Base-by-base conservation (phyloP, 164 flowering plant genomes). In the Kalanchoe fedtschenkoi region DNA sequence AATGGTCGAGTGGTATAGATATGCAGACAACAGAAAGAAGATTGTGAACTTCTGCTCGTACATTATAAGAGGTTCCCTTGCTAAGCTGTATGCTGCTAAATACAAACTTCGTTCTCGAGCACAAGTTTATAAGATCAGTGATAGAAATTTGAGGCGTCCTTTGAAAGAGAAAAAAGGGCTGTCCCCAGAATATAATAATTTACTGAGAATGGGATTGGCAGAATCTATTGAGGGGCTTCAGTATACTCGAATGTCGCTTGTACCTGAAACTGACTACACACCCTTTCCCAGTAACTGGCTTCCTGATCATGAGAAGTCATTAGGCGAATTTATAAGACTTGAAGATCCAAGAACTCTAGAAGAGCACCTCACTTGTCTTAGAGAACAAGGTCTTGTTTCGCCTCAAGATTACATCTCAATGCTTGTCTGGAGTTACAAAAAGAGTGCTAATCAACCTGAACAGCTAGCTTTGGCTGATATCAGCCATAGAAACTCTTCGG, bases 361-460 rank as follows among this genome's bases (percentile, higher is more conserved):
- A 72, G 85, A 84, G 70, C 91, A 86, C 39, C 39, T 37, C 39
- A 37, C 39, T 37, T n/a, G n/a, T 66, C 76, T 90, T 8, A 70
- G 62, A 63, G 96, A 85, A 56, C 74, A 82, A 55, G 96, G 98
- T 53, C 89, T 90, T 57, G 71, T 93, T 65, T 80, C 96, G 14
- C 98, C 98, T 47, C 96, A 92, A 69, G 98, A 92, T 72, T 83
- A 81, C 69, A 75, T 88, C 59, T 89, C 98, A 51, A 86, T 88
- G 92, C 92, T 93, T 66, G 98, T 93, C 29, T 93, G 98, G 97
- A 93, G 87, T 76, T 90, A 90, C 75, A 90, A 93, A 73, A 82
- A 89, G 70, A 92, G 83, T 75, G 83, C 92, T 47, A 66, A 76
- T 16, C 22, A 64, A 66, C 62, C 74, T 30, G 87, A 81, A 70